Percentiles rank a stretch among this genome's conserved stretches.
These are phyloP conservation scores for Fragosphaeria purpurea DNA, from an alignment of 2,329 filamentous ascomycete genomes.

Conservation along the genomic window DNA sequence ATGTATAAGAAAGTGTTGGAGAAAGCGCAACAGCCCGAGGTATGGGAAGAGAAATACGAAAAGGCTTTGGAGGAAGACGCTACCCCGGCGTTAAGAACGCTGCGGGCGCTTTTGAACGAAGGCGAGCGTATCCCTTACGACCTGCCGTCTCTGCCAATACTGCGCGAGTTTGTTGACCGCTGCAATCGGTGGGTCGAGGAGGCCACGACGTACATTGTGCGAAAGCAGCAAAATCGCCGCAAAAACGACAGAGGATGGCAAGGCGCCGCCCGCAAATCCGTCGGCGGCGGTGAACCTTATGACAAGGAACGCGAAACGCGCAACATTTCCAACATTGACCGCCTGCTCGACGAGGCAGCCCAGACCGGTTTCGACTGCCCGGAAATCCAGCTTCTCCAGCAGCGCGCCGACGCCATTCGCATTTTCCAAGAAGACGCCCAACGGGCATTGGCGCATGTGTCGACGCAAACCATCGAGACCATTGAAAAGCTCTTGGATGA, in stretches of 20 bases:
- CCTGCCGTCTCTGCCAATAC: slow-evolving; percentile 67
- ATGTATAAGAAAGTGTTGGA: slow-evolving; percentile 71
- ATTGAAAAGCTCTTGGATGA: slow-evolving; percentile 87
- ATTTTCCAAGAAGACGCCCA: slow-evolving; percentile 72
- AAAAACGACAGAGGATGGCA: slow-evolving; percentile 89
- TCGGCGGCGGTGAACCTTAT: slow-evolving; percentile 46
- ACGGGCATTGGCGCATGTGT: slow-evolving; percentile 56
- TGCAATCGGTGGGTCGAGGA: slow-evolving; percentile 98
- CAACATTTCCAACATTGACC: slow-evolving; percentile 79
- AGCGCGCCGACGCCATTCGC: slow-evolving; percentile 75
- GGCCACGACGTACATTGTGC: slow-evolving; percentile 88
- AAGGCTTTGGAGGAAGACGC: slow-evolving; percentile 74
- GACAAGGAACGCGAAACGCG: slow-evolving; percentile 81
- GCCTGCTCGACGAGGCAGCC: slow-evolving; percentile 73
- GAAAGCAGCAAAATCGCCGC: slow-evolving; percentile 93
- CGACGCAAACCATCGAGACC: slow-evolving; percentile 56
- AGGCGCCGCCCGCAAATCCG: slow-evolving; percentile 58
- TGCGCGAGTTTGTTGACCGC: slow-evolving; percentile 84
- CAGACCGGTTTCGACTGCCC: slow-evolving; percentile 86
- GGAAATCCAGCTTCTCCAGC: slow-evolving; percentile 76
- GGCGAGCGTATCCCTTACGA: slow-evolving; percentile 94
- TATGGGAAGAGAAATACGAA: slow-evolving; percentile 85
- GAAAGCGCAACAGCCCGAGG: slow-evolving; percentile 74
- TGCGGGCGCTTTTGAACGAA: slow-evolving; percentile 78
- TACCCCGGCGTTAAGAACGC: slow-evolving; percentile 72